Evolutionary conservation across 306 rosid species (phyloP), one percentile per base, ranked within the genome.

Genomic region (Casuarina equisetifolia): DNA sequence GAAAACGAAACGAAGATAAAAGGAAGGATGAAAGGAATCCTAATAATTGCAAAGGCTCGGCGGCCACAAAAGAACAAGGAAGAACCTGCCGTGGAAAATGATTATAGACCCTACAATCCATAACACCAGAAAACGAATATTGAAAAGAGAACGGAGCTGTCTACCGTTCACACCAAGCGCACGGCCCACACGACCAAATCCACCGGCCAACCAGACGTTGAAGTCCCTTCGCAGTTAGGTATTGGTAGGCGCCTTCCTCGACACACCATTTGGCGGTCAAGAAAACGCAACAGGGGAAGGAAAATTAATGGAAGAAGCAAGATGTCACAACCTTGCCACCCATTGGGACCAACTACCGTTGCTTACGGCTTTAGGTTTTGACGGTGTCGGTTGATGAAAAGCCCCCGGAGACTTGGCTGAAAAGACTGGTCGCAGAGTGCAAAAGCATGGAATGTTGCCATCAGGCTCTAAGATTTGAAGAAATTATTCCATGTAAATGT

Each of bases 151-250:
- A 72, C 68, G 67, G 48, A 68, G 39, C 67, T 79, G 82, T 71
- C 57, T 68, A 81, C 53, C 63, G 17, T 80, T 74, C 82, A 78
- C 78, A 81, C 55, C 49, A 5, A 7, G 7, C 50, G 55, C 67
- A 76, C 45, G 92, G 76, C 89, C 91, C 86, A 85, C 84, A 44
- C 32, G 76, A 84, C 87, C 86, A 73, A 84, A 77, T 81, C 80
- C 85, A 85, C 86, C 83, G 82, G 80, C 89, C 80, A 85, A 70
- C 74, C 42, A 53, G 59, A 10, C 71, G 73, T 82, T 80, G 80
- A 67, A 73, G 57, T 86, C 66, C 74, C 73, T 76, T 39, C 76
- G 63, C 50, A 40, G 42, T 78, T 77, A 73, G 82, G 70, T 17
- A 52, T 45, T 69, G 70, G 74, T 84, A 82, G 89, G 80, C 92